Percentiles rank a stretch among this genome's conserved stretches.
Evolutionary conservation across 192 early-diverging fungal genomes (phyloP).

Genomic region (Mortierella alpina): DNA sequence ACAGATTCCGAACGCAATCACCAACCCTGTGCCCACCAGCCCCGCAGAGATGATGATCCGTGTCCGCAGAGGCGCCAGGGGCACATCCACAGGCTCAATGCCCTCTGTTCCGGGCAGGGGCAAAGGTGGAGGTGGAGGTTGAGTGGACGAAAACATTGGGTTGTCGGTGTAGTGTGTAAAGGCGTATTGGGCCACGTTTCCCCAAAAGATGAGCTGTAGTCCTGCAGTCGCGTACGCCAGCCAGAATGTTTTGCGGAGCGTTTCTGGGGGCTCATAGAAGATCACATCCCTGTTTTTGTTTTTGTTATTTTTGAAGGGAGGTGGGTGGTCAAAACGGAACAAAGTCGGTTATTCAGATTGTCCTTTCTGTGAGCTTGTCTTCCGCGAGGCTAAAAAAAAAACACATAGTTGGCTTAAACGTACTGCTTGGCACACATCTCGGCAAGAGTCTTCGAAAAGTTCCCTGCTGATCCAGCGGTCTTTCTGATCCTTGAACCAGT

Average conservation of each 20-base stretch:
- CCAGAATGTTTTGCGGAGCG: constrained; percentile 39
- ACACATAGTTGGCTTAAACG: background rate
- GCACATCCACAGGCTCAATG: constrained; percentile 26
- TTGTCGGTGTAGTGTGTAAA: constrained; percentile 52
- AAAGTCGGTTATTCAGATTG: background rate
- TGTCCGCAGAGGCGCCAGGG: constrained; percentile 35
- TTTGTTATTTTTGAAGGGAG: too few relatives aligned
- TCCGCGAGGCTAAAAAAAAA: background rate
- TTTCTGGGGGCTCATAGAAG: constrained; percentile 42
- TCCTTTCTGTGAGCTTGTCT: background rate
- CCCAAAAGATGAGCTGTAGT: constrained; percentile 46
- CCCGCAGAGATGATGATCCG: constrained; percentile 48
- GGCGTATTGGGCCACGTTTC: constrained; percentile 46
- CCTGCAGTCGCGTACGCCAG: constrained; percentile 50
- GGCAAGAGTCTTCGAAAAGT: constrained; percentile 32
- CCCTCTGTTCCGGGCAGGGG: constrained; percentile 47
- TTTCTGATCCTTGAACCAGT: constrained; percentile 5
- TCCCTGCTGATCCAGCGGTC: constrained; percentile 1
- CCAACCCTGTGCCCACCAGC: constrained; percentile 42
- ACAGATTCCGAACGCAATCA: constrained; percentile 52
- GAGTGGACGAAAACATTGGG: constrained; percentile 35
- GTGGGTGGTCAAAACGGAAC: background rate
- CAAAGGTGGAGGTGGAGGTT: constrained; percentile 23
- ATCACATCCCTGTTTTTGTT: constrained; percentile 25
- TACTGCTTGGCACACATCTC: constrained; percentile 50